Evolutionary conservation across 129 eudicot genomes (phyloP), one percentile per base, ranked within the genome.

Genomic region (Flaveria robusta): DNA sequence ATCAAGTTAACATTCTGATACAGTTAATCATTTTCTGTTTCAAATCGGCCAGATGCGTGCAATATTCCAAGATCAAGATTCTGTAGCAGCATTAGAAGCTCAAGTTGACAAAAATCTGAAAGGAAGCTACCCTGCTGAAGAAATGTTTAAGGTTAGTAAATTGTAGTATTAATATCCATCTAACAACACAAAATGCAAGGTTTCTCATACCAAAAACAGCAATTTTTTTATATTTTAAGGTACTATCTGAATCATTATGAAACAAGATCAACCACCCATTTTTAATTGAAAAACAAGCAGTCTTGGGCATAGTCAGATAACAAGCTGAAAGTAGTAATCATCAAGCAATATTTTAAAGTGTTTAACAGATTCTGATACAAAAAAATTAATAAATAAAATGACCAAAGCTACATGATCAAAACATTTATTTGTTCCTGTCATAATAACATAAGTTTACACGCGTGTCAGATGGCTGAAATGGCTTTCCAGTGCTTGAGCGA

Each of bases 101-200:
- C 75, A 58, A 77, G 68, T 78, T 54, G 86, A 83, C 34, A 51
- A 15, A 46, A 78, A 78, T 58, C 22, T 78, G 12, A 78, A 72
- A 58, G 83, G 83, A 59, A 83, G 70, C 68, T 83, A 83, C 62
- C 86, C 86, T 12, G 43, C 31, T 46, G 83, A 83, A 59, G 86
- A 83, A 66, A 31, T 73, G 1, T 29, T 34, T 31, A 83, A 83
- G 86, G 86, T 83, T 67, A 27, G 80, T 54, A 26, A 12, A 55
- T 54, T 41, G 39, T 11, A 14, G 19, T 79, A 29, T 59, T 31
- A 0, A 55, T 24, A 54, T 67, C 56, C 42, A 39, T 31, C 26
- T 19, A 77, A 39, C 43, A 20, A 52, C 23, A 5, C 14, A 18
- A 19, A 68, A 60, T 71, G 26, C 66, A 51, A 31, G 64, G 75